These are phyloP conservation scores for Rhizopus sp. DNA, from an alignment of 371 early-diverging fungal species.

Conservation along the genomic window DNA sequence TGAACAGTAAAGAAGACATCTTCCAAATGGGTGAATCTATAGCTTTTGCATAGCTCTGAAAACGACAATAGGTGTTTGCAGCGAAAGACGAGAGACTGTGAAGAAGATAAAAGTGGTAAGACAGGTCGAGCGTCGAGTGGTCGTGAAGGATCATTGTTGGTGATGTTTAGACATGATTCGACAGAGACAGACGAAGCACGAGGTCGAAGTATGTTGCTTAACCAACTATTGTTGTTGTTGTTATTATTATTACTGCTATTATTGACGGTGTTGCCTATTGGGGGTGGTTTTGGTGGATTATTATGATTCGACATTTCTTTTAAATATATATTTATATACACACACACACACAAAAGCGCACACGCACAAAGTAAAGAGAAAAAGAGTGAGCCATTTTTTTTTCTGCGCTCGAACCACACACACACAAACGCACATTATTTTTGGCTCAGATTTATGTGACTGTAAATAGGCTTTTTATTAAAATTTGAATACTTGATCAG, in stretches of 20 bases:
- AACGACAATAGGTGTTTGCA: conserved; percentile 41
- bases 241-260: background rate
- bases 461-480: conserved; percentile 4
- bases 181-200: conserved; percentile 46
- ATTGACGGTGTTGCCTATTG: conserved; percentile 2
- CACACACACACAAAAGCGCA: background rate
- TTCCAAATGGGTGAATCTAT: conserved; percentile 60
- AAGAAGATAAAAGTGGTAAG: conserved; percentile 33
- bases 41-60: conserved; percentile 48
- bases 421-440: no score
- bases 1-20: conserved; percentile 63
- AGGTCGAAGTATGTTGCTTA: conserved; percentile 49
- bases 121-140: conserved; percentile 51
- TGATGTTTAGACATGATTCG: conserved; percentile 49
- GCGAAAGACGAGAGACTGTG: conserved; percentile 35
- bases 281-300: conserved; percentile 22
- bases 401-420: no score
- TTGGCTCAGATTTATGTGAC: background rate
- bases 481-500: conserved; percentile 58
- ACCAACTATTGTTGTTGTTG: conserved; percentile 29
- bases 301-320: conserved; percentile 19
- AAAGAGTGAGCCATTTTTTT: background rate
- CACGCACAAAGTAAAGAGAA: background rate
- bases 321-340: background rate
- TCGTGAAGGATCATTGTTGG: conserved; percentile 30